Base-by-base conservation (phyloP, 139 green algal genomes). In the Chlorella sp. region DNA sequence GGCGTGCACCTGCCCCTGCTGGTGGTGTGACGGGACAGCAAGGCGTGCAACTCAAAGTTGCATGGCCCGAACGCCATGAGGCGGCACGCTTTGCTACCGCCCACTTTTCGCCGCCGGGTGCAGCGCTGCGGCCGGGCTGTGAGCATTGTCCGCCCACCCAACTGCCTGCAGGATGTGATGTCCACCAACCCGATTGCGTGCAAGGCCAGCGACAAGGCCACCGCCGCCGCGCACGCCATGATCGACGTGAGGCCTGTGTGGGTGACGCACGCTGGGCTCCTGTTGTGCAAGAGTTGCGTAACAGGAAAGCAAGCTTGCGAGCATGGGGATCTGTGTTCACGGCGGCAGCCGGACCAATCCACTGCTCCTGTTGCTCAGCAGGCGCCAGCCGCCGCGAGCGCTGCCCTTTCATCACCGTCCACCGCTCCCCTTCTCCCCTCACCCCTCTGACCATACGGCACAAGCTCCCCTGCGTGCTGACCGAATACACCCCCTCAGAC, bases 141-240 rank as follows among this genome's bases (percentile, higher is more conserved):
- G 19, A 11, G 17, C 60, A 11, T 32, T 6, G n/a, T 24, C 17
- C 60, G 60, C 20, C 60, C 60, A 24, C 60, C 60, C 60, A 68
- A 28, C 30, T 13, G 1, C 20, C 54, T 48, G 17, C 75, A 82
- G 62, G 84, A 88, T 56, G 58, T 88, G 8, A 88, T 88, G 84
- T 64, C 76, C 22, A 16, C 60, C 6, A n/a, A 51, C 30, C 64
- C 76, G 9, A 58, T 88, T 7, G 44, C 51, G 28, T 58, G 70
- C 14, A 32, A 51, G 24, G 60, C 76, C 3, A 40, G 8, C n/a
- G 44, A 72, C 34, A 88, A 74, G 41, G 84, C 84, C 16, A 22
- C 32, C 14, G 28, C 41, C 19, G 84, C 84, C 32, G 76, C 78
- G 3, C 54, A 38, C 20, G 56, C 60, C 8, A 88, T 88, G 84